A percentile compares a stretch with the other conserved stretches of the same genome.
phyloP scores from a whole-genome alignment of 2,329 filamentous ascomycete genomes.

The Ilyonectria mors-panacis region DNA sequence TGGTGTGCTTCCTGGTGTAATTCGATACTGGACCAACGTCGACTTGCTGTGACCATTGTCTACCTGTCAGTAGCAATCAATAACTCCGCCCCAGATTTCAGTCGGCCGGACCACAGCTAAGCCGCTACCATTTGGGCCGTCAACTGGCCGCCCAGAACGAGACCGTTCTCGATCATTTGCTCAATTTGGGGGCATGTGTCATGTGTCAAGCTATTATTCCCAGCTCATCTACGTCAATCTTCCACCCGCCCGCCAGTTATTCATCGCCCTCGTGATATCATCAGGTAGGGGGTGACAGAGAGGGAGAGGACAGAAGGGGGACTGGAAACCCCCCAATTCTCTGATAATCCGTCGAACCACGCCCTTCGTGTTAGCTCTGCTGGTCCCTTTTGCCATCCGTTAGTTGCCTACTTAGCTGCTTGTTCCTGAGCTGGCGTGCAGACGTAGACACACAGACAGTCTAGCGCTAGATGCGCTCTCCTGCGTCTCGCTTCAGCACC shows the following conservation, averaged over 20 bases:
- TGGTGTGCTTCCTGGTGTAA: slow-evolving; percentile 16
- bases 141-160: slow-evolving; percentile 9
- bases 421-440: slow-evolving; percentile 43
- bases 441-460: slow-evolving; percentile 37
- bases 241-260: neutral
- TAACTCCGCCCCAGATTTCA: slow-evolving; percentile 24
- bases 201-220: slow-evolving; percentile 17
- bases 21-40: neutral
- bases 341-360: slow-evolving; percentile 24
- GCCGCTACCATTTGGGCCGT: slow-evolving; percentile 17
- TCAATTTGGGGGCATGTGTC: slow-evolving; percentile 15
- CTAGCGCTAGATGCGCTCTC: slow-evolving; percentile 38
- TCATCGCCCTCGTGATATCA: slow-evolving; percentile 6
- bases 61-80: slow-evolving; percentile 2
- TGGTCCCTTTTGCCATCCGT: slow-evolving; percentile 26
- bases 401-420: slow-evolving; percentile 38
- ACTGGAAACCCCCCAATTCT: slow-evolving; percentile 11
- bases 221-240: slow-evolving; percentile 11
- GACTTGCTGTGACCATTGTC: neutral
- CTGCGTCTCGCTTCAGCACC: slow-evolving; percentile 48
- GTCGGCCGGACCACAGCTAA: slow-evolving; percentile 14
- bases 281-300: neutral
- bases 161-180: slow-evolving; percentile 27
- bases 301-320: slow-evolving; percentile 4
- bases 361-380: slow-evolving; percentile 34